Evolutionary conservation across 495 filamentous ascomycete genomes (phyloP).

Genomic region (Lepidopterella palustris): DNA sequence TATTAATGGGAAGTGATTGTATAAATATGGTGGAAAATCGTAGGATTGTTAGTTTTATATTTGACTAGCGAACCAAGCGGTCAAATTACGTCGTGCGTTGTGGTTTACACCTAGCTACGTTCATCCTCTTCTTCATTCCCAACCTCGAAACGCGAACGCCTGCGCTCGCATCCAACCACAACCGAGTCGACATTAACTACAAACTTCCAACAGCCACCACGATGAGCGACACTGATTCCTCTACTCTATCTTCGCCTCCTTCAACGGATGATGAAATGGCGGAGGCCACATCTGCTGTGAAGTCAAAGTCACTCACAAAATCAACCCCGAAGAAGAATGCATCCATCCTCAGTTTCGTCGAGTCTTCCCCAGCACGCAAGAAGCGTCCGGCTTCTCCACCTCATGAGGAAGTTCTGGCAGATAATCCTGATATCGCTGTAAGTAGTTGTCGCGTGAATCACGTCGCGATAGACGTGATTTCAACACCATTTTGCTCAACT

Average conservation of each 20-base stretch:
- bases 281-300: conserved; percentile 4
- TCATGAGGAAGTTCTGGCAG: conserved; percentile 80
- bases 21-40: background rate
- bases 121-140: background rate
- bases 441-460: conserved; percentile 41
- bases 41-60: background rate
- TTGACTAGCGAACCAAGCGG: background rate
- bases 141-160: background rate
- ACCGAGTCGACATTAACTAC: background rate
- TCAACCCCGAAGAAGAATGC: conserved; percentile 19
- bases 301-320: conserved; percentile 5
- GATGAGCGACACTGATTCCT: conserved; percentile 26
- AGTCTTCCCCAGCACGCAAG: conserved; percentile 62
- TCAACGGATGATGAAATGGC: conserved; percentile 29
- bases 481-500: conserved; percentile 9
- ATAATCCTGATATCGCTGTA: conserved; percentile 84
- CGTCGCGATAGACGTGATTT: conserved; percentile 31
- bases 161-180: background rate
- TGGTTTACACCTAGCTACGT: background rate
- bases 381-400: conserved; percentile 74
- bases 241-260: conserved; percentile 26
- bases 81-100: conserved; percentile 2
- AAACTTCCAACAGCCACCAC: conserved; percentile 9
- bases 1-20: background rate
- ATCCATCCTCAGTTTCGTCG: conserved; percentile 32